Base-by-base conservation (phyloP, 2,329 filamentous ascomycete species). In the Clarireedia paspali region DNA sequence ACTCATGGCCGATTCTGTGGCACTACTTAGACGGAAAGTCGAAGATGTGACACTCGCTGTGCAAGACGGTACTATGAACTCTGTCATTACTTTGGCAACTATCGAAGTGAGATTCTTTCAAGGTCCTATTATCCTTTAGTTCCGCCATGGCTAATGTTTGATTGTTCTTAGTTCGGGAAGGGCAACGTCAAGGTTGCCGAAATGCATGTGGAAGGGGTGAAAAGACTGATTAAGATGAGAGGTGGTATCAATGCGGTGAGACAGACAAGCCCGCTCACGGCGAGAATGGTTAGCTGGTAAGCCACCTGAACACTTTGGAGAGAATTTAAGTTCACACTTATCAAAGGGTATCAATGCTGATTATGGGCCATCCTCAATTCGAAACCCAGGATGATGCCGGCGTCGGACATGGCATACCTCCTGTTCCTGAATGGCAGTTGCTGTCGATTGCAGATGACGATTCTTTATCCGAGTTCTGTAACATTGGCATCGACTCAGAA, bases 1-100 rank as follows among this genome's bases (percentile, higher is more conserved):
- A 2, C 72, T 83, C 34, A 83, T 83, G 80, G 70, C 70, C 1
- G 80, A 83, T 61, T 82, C 79, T 0, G 76, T 83, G 4, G 70
- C 76, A 2, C 59, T 83, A 15, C 67, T 83, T 2, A 68, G 80
- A 39, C 72, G 70, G 0, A 82, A 78, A 55, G 70, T 83, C 27
- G 67, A 74, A 27, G 70, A 80, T 59, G 59, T 69, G 0, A 70
- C 71, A 0, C 59, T 78, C 2, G 79, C 79, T 0, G 65, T 78
- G 2, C 75, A 79, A 55, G 78, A 82, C 53, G 77, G 72, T 20
- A 83, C 80, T 0, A 71, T 34, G 30, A 34, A 34, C 9, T 34
- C 30, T 12, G 30, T 34, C 30, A 34, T 34, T 34, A 34, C 30
- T 34, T 34, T 34, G 10, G 30, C 30, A 34, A 34, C 30, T 34